phyloP scores from a whole-genome alignment of 1,139 yeast genomes.

The Hansenula anomala region DNA sequence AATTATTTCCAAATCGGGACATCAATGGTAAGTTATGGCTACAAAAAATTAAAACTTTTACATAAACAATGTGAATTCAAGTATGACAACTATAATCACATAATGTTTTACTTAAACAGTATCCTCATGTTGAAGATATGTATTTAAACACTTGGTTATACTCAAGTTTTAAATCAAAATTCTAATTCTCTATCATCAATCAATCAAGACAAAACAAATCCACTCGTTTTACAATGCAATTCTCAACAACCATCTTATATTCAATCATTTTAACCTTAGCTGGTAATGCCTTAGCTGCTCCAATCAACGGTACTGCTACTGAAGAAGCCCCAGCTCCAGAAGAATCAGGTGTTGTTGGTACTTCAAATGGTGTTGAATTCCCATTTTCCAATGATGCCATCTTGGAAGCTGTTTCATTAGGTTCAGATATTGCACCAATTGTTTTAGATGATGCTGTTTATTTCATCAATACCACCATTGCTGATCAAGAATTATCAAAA shows the following conservation, averaged over 20 bases:
- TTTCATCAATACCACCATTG: slow-evolving; percentile 1
- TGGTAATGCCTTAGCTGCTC: background rate
- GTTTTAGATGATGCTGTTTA: background rate
- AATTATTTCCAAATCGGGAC: background rate
- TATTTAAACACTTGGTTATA: background rate
- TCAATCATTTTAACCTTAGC: background rate
- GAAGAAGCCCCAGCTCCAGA: background rate
- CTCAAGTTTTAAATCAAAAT: too few species aligned
- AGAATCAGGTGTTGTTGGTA: background rate
- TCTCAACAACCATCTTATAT: background rate
- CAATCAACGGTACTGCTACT: background rate
- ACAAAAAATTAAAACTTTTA: background rate
- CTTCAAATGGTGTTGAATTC: slow-evolving; percentile 1
- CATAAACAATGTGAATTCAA: background rate
- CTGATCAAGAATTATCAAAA: background rate
- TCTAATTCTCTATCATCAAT: background rate
- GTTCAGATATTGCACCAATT: slow-evolving; percentile 1
- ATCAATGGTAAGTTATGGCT: background rate
- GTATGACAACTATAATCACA: background rate
- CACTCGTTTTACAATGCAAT: slow-evolving; percentile 1
- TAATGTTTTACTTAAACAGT: background rate
- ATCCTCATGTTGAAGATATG: background rate
- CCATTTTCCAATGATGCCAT: background rate
- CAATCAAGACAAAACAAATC: too few species aligned
- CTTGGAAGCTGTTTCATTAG: slow-evolving; percentile 1